Percentiles rank a stretch among this genome's conserved stretches.
Evolutionary conservation across 345 rosid genomes (phyloP).

Genomic region (Nephelium lappaceum): DNA sequence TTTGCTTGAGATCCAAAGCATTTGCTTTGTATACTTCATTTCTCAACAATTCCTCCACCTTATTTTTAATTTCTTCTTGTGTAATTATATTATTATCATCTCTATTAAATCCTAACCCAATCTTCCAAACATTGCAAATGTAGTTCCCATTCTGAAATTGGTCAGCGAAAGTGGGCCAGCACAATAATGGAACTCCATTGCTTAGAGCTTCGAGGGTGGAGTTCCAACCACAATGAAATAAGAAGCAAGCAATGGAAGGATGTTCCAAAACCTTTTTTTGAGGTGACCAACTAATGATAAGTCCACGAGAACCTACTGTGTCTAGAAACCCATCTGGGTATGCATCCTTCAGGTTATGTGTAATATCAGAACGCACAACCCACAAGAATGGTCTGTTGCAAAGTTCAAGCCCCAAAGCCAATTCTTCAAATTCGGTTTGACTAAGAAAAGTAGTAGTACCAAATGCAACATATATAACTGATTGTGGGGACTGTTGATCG

Average conservation of each 20-base stretch:
- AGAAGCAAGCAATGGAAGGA: neutral
- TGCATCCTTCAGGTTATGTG: neutral
- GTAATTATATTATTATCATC: neutral
- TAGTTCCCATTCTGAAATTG: no score
- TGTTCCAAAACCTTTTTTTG: neutral
- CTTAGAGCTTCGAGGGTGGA: neutral
- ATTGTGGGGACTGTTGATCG: neutral
- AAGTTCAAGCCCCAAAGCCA: neutral
- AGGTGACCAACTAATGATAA: neutral
- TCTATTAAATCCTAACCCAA: neutral
- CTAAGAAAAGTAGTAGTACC: neutral
- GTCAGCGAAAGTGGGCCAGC: no score
- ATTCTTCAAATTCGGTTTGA: neutral
- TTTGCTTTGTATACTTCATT: neutral
- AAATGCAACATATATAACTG: slow-evolving; percentile 6
- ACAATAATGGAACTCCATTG: no score
- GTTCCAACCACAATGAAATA: neutral
- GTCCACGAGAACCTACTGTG: neutral
- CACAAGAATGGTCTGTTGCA: neutral
- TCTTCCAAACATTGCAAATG: neutral
- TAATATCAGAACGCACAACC: neutral
- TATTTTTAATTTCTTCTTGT: neutral
- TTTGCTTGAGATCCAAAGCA: neutral
- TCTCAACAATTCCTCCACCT: neutral
- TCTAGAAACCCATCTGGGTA: neutral